Percentiles rank a stretch among this genome's conserved stretches.
These are phyloP conservation scores for Silene latifolia DNA, from an alignment of 148 eudicot genomes.

Conservation along the genomic window DNA sequence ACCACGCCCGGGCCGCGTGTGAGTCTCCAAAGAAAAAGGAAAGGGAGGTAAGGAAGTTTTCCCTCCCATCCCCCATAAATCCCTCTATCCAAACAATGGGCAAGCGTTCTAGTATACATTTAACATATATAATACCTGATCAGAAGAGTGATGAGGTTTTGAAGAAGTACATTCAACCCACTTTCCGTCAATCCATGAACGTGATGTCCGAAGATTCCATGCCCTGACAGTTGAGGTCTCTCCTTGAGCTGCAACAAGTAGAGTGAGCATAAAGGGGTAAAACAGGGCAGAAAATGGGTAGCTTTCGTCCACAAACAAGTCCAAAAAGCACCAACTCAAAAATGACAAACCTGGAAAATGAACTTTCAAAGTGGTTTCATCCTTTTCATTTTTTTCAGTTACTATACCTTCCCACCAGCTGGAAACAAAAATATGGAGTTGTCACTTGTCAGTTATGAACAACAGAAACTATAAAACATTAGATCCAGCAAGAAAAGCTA, in stretches of 20 bases:
- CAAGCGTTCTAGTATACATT: neutral
- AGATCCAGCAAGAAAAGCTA: neutral
- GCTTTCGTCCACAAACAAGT: neutral
- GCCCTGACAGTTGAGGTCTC: slow-evolving; percentile 58
- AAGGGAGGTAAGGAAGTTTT: too few relatives aligned
- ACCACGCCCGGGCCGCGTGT: neutral
- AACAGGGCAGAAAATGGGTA: neutral
- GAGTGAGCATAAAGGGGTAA: neutral
- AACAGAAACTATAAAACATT: neutral
- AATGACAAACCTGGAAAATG: slow-evolving; percentile 72
- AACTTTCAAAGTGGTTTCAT: slow-evolving; percentile 67
- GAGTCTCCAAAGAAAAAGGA: neutral
- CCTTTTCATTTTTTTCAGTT: slow-evolving; percentile 64
- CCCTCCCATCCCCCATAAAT: too few relatives aligned
- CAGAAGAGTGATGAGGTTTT: slow-evolving; percentile 33
- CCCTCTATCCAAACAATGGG: neutral
- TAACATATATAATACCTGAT: slow-evolving; percentile 42
- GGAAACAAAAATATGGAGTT: slow-evolving; percentile 22
- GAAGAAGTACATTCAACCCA: slow-evolving; percentile 69
- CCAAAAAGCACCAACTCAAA: neutral
- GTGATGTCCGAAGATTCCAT: slow-evolving; percentile 86
- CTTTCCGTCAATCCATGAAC: slow-evolving; percentile 75
- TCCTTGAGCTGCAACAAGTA: slow-evolving; percentile 55
- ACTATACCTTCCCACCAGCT: slow-evolving; percentile 97
- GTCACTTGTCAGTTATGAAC: neutral